phyloP scores from a whole-genome alignment of 202 grass and related monocot genomes.

The Musa balbisiana region DNA sequence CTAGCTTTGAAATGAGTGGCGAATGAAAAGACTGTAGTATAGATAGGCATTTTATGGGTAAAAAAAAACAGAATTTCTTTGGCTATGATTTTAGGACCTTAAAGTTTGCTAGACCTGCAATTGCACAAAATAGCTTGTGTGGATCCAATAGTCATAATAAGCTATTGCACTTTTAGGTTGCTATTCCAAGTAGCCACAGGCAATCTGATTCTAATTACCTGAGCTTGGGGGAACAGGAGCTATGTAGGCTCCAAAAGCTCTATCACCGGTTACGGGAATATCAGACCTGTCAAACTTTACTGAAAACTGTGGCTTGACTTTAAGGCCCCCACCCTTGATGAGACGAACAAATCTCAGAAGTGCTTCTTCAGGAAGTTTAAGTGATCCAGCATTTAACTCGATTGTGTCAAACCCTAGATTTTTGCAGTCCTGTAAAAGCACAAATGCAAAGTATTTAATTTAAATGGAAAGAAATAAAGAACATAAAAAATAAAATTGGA shows the following conservation, averaged over 20 bases:
- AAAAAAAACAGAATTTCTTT: too few relatives aligned
- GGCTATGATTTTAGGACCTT: too few relatives aligned
- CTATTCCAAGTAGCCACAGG: neutral
- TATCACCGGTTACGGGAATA: conserved; percentile 51
- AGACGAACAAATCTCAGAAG: conserved; percentile 68
- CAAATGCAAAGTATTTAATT: neutral
- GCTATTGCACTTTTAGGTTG: neutral
- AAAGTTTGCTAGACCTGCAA: too few relatives aligned
- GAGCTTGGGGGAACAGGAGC: conserved; percentile 42
- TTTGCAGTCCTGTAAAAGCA: conserved; percentile 62
- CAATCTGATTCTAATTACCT: conserved; percentile 30
- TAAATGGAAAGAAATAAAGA: neutral
- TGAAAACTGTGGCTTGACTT: conserved; percentile 56
- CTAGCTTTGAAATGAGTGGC: neutral
- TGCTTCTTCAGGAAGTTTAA: conserved; percentile 75
- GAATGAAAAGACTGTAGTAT: neutral
- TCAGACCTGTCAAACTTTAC: conserved; percentile 71
- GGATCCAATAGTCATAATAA: neutral
- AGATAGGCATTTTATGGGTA: neutral
- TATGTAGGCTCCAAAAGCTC: conserved; percentile 70
- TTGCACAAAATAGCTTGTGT: neutral
- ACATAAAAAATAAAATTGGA: neutral
- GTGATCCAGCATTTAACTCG: conserved; percentile 75
- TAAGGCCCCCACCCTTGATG: conserved; percentile 58
- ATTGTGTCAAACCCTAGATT: conserved; percentile 81